phyloP scores from a whole-genome alignment of 1,139 yeast species.

The Kazachstania sp. region DNA sequence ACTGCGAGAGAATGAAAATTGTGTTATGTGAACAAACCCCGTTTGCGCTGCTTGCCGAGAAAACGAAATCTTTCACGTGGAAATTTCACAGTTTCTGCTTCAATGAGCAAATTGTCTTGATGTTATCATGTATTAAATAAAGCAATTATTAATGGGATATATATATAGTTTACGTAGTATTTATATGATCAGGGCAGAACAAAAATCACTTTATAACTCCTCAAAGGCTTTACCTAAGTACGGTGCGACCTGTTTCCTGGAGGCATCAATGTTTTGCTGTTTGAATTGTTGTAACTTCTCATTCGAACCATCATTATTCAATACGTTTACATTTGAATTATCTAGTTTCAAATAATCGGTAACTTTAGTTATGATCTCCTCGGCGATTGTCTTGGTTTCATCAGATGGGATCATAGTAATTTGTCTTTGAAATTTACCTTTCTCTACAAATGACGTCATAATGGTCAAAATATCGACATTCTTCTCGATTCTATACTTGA shows the following conservation, averaged over 20 bases:
- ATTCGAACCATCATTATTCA: background rate
- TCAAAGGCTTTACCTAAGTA: constrained; percentile 18
- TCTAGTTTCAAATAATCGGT: constrained; percentile 32
- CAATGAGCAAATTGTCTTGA: background rate
- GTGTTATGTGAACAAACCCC: too few species aligned
- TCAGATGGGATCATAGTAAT: constrained; percentile 35
- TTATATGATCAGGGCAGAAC: background rate
- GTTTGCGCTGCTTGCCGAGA: too few species aligned
- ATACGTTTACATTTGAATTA: constrained; percentile 6
- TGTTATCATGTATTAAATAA: background rate
- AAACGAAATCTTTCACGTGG: too few species aligned
- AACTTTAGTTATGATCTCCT: constrained; percentile 31
- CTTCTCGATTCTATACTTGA: constrained; percentile 33
- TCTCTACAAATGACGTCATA: constrained; percentile 52
- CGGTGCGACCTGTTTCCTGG: constrained; percentile 86
- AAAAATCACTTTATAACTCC: background rate
- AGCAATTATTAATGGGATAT: background rate
- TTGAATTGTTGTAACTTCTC: constrained; percentile 28
- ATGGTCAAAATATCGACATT: constrained; percentile 48
- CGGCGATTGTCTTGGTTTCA: constrained; percentile 16
- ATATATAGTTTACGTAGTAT: background rate
- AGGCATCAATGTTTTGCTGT: constrained; percentile 53
- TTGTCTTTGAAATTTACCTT: constrained; percentile 47
- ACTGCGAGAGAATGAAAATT: too few species aligned
- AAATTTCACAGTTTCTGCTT: background rate